These are phyloP conservation scores for Comarum palustre DNA, from an alignment of 306 rosid species.

Conservation along the genomic window DNA sequence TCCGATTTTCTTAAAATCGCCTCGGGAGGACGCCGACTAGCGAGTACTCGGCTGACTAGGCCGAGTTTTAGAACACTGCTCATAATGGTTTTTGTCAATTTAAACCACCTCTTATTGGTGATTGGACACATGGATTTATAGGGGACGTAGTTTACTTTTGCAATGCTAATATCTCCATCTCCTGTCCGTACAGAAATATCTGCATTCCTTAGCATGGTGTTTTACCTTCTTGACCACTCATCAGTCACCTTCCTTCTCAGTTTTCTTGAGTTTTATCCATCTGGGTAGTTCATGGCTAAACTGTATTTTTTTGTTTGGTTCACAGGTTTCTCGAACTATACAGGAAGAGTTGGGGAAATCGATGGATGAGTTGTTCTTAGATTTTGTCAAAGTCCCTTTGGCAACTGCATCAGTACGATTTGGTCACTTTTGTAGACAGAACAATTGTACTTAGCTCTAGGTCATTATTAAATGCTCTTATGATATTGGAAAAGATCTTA, in stretches of 20 bases:
- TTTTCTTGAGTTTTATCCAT: background rate
- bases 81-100: background rate
- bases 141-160: background rate
- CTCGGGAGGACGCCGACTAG: too few species aligned
- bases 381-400: constrained; percentile 69
- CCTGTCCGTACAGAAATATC: background rate
- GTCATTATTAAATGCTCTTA: constrained; percentile 10
- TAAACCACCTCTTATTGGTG: background rate
- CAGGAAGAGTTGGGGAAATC: constrained; percentile 83
- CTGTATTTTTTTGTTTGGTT: constrained; percentile 23
- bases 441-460: constrained; percentile 23
- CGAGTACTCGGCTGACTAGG: too few species aligned
- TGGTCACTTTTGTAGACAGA: constrained; percentile 25
- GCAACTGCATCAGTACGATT: constrained; percentile 96
- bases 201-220: background rate
- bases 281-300: constrained; percentile 21
- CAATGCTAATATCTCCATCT: background rate
- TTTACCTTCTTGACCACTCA: background rate
- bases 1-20: too few species aligned
- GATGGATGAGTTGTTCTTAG: constrained; percentile 70
- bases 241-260: background rate
- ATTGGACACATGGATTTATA: background rate
- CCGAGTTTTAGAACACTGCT: too few species aligned
- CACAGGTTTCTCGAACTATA: constrained; percentile 67
- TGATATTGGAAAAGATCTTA: constrained; percentile 12